Evolutionary conservation across 192 early-diverging fungal species (phyloP).

Genomic region (Cetraspora pellucida): DNA sequence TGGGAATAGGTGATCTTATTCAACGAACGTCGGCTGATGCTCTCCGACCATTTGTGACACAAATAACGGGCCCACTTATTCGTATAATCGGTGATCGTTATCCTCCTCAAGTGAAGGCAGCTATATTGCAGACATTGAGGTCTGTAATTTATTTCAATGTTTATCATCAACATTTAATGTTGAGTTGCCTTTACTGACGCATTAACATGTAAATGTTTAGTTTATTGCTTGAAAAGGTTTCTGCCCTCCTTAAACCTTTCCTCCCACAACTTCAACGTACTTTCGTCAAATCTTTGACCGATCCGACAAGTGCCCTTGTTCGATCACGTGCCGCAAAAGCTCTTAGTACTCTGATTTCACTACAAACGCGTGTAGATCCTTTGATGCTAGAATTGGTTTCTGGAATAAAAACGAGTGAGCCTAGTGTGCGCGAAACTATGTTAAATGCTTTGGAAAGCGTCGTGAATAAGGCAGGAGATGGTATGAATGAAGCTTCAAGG

Average conservation of each 20-base stretch:
- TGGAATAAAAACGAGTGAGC: conserved; percentile 65
- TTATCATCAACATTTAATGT: not conserved
- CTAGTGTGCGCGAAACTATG: conserved; percentile 65
- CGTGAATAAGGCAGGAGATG: conserved; percentile 60
- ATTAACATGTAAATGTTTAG: conserved; percentile 40
- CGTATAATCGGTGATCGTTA: conserved; percentile 96
- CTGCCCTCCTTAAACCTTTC: conserved; percentile 92
- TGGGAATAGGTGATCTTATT: conserved; percentile 78
- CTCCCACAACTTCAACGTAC: conserved; percentile 97
- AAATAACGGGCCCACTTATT: conserved; percentile 96
- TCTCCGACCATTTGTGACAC: conserved; percentile 88
- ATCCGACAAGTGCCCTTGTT: conserved; percentile 69
- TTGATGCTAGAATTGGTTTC: conserved; percentile 73
- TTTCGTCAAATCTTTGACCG: conserved; percentile 87
- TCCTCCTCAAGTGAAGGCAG: conserved; percentile 87
- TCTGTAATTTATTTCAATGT: conserved; percentile 28
- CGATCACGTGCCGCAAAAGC: conserved; percentile 82
- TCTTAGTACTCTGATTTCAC: conserved; percentile 66
- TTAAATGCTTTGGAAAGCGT: conserved; percentile 75
- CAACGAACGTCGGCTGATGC: conserved; percentile 73
- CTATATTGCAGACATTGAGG: conserved; percentile 86
- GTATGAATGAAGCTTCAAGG: conserved; percentile 63
- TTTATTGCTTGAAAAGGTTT: conserved; percentile 78
- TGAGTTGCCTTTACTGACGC: not conserved
- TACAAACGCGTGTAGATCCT: conserved; percentile 79